Percentiles rank a stretch among this genome's conserved stretches.
These are phyloP conservation scores for Coniochaeta pulveracea DNA, from an alignment of 2,329 filamentous ascomycete genomes.

Conservation along the genomic window DNA sequence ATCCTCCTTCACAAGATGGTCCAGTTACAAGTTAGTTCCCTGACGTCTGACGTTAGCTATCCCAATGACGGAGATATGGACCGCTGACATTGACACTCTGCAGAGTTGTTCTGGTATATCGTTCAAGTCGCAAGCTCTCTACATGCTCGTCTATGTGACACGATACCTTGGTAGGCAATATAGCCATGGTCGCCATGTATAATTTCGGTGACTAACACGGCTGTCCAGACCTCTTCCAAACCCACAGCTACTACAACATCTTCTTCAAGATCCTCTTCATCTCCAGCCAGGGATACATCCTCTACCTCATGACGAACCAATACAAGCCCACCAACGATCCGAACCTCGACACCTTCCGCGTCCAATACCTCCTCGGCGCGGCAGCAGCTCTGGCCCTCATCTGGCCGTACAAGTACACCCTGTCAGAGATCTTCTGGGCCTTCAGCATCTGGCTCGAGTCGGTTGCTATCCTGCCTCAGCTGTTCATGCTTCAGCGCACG, in stretches of 20 bases:
- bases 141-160: constrained; percentile 86
- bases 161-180: constrained; percentile 65
- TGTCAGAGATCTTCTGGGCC: constrained; percentile 85
- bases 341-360: constrained; percentile 93
- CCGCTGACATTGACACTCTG: constrained; percentile 12
- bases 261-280: constrained; percentile 96
- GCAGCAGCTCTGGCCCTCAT: constrained; percentile 69
- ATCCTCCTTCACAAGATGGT: constrained; percentile 97
- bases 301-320: constrained; percentile 95
- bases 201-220: too few relatives aligned
- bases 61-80: constrained; percentile 10
- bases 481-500: constrained; percentile 96
- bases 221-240: constrained; percentile 85
- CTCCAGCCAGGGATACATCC: constrained; percentile 76
- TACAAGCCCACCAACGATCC: constrained; percentile 97
- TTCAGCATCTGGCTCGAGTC: constrained; percentile 98
- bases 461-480: constrained; percentile 90
- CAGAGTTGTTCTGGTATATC: constrained; percentile 96
- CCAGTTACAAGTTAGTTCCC: constrained; percentile 64
- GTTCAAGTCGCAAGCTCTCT: constrained; percentile 96
- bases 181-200: not conserved
- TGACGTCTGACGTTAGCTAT: not conserved
- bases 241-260: constrained; percentile 79
- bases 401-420: constrained; percentile 74
- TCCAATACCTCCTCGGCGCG: constrained; percentile 82